These are phyloP conservation scores for Aspergillus melleus DNA, from an alignment of 2,329 filamentous ascomycete species.

Conservation along the genomic window DNA sequence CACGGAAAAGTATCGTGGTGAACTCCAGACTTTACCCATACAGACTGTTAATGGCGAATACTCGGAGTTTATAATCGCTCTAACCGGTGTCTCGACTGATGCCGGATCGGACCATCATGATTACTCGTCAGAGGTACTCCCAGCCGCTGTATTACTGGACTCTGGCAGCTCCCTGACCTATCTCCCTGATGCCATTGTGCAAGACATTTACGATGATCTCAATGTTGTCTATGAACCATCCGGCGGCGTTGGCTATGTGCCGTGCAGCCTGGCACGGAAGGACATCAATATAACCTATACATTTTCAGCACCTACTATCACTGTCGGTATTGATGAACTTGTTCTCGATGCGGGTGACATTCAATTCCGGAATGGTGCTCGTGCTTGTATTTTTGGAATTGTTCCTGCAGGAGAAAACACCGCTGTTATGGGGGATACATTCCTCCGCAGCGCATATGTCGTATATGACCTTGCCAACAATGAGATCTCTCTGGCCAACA, in stretches of 20 bases:
- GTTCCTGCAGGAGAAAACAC: slow-evolving; percentile 48
- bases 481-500: slow-evolving; percentile 61
- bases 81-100: slow-evolving; percentile 58
- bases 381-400: slow-evolving; percentile 52
- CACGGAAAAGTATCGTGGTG: slow-evolving; percentile 62
- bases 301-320: slow-evolving; percentile 57
- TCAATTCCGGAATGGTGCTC: slow-evolving; percentile 34
- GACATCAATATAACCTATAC: slow-evolving; percentile 56
- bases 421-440: slow-evolving; percentile 61
- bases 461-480: slow-evolving; percentile 63
- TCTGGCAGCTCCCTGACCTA: slow-evolving; percentile 42
- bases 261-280: slow-evolving; percentile 53
- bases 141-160: slow-evolving; percentile 43
- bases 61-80: slow-evolving; percentile 67
- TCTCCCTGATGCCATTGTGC: slow-evolving; percentile 35
- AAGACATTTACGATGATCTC: slow-evolving; percentile 57
- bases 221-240: slow-evolving; percentile 59
- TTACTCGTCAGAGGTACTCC: slow-evolving; percentile 41
- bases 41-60: slow-evolving; percentile 54
- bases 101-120: slow-evolving; percentile 20
- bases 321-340: slow-evolving; percentile 56
- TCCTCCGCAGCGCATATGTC: slow-evolving; percentile 62
- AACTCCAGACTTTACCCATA: slow-evolving; percentile 67
- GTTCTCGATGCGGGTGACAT: slow-evolving; percentile 52
- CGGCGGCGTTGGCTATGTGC: slow-evolving; percentile 54